Base-by-base conservation (phyloP, 2,329 filamentous ascomycete species). In the Uncinocarpus reesii region DNA sequence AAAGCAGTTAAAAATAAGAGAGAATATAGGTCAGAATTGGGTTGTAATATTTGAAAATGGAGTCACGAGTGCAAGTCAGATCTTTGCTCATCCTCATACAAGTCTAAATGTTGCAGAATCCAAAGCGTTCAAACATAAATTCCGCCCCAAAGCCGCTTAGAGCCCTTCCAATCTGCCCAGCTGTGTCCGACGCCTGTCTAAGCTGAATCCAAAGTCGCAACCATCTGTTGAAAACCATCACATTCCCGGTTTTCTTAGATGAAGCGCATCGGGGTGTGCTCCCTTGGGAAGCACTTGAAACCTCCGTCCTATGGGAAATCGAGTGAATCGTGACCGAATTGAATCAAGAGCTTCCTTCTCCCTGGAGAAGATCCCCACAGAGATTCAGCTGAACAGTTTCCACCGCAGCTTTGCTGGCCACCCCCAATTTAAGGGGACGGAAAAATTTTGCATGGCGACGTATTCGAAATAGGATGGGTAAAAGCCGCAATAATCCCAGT, bases 381-480 rank as follows among this genome's bases (percentile, higher is more conserved):
- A 51, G 16, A 51, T 32, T 38, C 49, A 51, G 38, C 49, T 47
- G 38, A 51, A 51, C 36, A 50, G 34, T 34, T 43, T 42, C 44
- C 49, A 51, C 15, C 38, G 44, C 21, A 51, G 15, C 13, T 42
- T 40, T 23, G 32, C 44, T 13, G 37, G 13, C 45, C 31, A 26
- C 16, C 40, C 40, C 49, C 45, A 51, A 23, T 32, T 48, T 15
- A 40, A 43, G 13, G 45, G 45, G 7, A 44, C 28, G 34, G 16
- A 20, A 35, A 54, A 52, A 24, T 54, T 52, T 37, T 52, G 50
- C 50, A 54, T 54, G 16, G 49, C 36, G 7, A 42, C 44, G 24
- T 48, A 49, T 41, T 54, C 50, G 21, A 54, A 52, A 42, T 52
- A 54, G 28, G 28, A 4, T 7, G 52, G 52, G 41, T 54, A 54